A percentile compares a stretch with the other conserved stretches of the same genome.
phyloP scores from a whole-genome alignment of 75 land plant genomes.

The Cupressus sempervirens region DNA sequence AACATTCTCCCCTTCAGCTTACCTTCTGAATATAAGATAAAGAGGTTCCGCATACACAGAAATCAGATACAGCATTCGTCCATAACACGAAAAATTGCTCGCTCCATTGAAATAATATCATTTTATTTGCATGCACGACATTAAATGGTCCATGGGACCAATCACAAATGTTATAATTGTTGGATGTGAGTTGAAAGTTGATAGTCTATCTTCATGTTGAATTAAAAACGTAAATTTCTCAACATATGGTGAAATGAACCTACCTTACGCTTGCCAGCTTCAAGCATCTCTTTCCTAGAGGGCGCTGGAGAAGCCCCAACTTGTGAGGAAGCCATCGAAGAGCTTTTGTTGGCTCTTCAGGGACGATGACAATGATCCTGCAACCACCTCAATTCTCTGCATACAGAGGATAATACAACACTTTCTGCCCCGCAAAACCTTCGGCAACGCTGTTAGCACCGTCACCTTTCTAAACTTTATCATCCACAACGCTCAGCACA shows the following conservation, averaged over 20 bases:
- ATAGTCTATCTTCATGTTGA: neutral
- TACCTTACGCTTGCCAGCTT: neutral
- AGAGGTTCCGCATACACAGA: neutral
- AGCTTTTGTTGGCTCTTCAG: neutral
- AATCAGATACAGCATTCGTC: too few species aligned
- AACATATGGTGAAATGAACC: neutral
- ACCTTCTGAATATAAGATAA: neutral
- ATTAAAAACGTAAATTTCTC: neutral
- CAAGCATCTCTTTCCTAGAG: neutral
- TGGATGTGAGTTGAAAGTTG: neutral
- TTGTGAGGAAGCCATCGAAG: neutral
- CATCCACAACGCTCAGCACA: neutral
- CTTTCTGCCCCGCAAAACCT: neutral
- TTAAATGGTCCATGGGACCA: neutral
- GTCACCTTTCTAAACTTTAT: neutral
- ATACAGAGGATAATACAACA: neutral
- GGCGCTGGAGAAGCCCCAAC: neutral
- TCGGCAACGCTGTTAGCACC: neutral
- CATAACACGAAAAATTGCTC: neutral
- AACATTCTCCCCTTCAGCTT: neutral
- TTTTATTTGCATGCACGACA: neutral
- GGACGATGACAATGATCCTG: neutral
- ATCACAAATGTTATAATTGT: neutral
- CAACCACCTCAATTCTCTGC: neutral
- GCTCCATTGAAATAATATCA: neutral